Base-by-base conservation (phyloP, 73 alveolate genomes). In the Blepharisma stoltei region DNA sequence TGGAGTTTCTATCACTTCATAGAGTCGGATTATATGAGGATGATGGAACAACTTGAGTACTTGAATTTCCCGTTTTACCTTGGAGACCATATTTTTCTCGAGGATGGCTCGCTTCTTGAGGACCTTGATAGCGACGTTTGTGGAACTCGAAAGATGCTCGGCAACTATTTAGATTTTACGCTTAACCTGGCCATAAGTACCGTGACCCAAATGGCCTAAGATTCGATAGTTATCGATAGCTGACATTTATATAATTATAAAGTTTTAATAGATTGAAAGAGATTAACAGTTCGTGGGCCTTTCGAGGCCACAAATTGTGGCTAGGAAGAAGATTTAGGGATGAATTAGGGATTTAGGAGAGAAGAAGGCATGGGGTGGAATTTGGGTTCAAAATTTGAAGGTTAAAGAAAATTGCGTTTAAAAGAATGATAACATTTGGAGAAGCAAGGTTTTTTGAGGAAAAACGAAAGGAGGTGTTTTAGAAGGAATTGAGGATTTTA, bases 121-220 rank as follows among this genome's bases (percentile, higher is more conserved):
- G 8, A 92, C 81, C 81, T 92, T 92, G 37, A 93, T 88, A 8
- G 98, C 96, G 2, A 89, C 95, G 65, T 88, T 86, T 54, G 86
- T 86, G 21, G 82, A 78, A 18, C 91, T 90, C 45, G 87, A 71
- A 76, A 87, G 92, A 60, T 92, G 88, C 6, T 69, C 54, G 0
- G 90, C 94, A 23, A 68, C 94, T 86, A 81, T 46, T 41, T 54
- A 6, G 18, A 11, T 8, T 66, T 83, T 90, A 89, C 96, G 60
- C 79, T 84, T 81, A 1, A 90, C 98, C 84, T 94, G 91, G 68
- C 97, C 98, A 77, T 91, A 94, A n/a, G 98, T 87, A 21, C 98
- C 98, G 65, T 81, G 95, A 21, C 98, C 98, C 82, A 94, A 73
- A 27, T 94, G 88, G 44, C 89, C 77, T 54, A 71, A 78, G 55